These are phyloP conservation scores for Fusarium xyrophilum DNA, from an alignment of 2,329 filamentous ascomycete species.

Conservation along the genomic window DNA sequence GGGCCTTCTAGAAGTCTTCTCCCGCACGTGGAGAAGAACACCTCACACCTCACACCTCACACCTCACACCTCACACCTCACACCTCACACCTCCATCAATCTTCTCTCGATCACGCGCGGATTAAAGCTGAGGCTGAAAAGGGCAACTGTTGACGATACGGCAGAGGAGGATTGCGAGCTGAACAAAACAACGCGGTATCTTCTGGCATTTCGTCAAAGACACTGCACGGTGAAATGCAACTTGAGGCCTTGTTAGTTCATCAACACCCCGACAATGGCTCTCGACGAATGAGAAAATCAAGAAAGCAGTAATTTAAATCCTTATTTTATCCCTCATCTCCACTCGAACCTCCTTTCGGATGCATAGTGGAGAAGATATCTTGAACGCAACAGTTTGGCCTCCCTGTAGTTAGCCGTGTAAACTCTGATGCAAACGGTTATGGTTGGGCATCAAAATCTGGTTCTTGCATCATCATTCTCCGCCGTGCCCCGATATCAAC, in stretches of 20 bases:
- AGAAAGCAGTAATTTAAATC: background rate
- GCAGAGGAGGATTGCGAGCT: background rate
- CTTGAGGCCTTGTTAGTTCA: background rate
- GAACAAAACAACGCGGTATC: background rate
- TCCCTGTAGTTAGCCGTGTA: slow-evolving; percentile 24
- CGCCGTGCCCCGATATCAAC: slow-evolving; percentile 3
- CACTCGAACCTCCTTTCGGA: slow-evolving; percentile 13
- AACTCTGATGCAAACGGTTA: slow-evolving; percentile 22
- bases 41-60: slow-evolving; percentile 11
- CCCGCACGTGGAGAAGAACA: slow-evolving; percentile 27
- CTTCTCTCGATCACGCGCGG: slow-evolving; percentile 25
- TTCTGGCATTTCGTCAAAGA: background rate
- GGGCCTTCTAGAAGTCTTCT: slow-evolving; percentile 40
- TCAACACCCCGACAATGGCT: background rate
- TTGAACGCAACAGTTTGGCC: slow-evolving; percentile 1
- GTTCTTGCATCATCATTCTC: slow-evolving; percentile 26
- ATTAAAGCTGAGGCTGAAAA: slow-evolving; percentile 9
- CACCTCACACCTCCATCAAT: slow-evolving; percentile 8
- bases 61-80: slow-evolving; percentile 2
- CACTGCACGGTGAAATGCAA: background rate
- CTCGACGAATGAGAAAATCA: slow-evolving; percentile 9
- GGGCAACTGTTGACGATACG: slow-evolving; percentile 1
- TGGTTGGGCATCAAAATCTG: slow-evolving; percentile 26
- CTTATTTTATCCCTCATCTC: slow-evolving; percentile 22
- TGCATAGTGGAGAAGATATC: slow-evolving; percentile 10